Evolutionary conservation across 805 yeast species (phyloP).

Genomic region (Kluyveromyces aestuarii): DNA sequence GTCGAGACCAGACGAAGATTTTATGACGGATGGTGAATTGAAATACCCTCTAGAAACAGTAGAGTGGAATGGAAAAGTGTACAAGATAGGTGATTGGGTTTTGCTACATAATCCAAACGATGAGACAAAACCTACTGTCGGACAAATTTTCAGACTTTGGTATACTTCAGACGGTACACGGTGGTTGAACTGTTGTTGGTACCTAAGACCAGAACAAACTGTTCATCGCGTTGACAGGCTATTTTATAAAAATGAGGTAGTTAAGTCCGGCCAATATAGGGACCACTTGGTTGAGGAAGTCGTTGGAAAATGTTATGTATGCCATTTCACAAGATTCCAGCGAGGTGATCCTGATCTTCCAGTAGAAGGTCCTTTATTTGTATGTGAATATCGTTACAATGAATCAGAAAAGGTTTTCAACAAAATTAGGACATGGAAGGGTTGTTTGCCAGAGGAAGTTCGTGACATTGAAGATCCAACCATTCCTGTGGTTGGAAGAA

Average conservation of each 20-base stretch:
- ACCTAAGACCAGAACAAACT: constrained; percentile 94
- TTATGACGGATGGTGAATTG: constrained; percentile 48
- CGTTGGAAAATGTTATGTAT: constrained; percentile 88
- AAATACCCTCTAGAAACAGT: constrained; percentile 76
- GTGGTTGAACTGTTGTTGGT: constrained; percentile 96
- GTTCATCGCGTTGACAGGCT: constrained; percentile 86
- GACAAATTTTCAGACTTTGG: constrained; percentile 93
- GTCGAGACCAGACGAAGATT: constrained; percentile 74
- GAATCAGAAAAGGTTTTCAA: constrained; percentile 86
- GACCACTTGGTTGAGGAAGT: constrained; percentile 87
- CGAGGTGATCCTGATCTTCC: constrained; percentile 88
- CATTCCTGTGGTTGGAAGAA: constrained; percentile 57
- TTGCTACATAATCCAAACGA: constrained; percentile 82
- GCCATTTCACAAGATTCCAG: constrained; percentile 87
- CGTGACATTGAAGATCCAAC: constrained; percentile 77
- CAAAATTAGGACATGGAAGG: constrained; percentile 96
- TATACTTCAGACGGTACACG: constrained; percentile 65
- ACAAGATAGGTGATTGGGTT: constrained; percentile 93
- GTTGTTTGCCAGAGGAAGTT: constrained; percentile 94
- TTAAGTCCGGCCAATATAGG: constrained; percentile 93
- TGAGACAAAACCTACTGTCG: constrained; percentile 81
- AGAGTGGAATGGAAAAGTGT: constrained; percentile 59
- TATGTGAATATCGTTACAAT: constrained; percentile 91
- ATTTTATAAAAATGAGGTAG: constrained; percentile 89
- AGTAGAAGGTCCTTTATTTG: constrained; percentile 74